These are phyloP conservation scores for Neurospora tetraspora DNA, from an alignment of 495 filamentous ascomycete genomes.

Conservation along the genomic window DNA sequence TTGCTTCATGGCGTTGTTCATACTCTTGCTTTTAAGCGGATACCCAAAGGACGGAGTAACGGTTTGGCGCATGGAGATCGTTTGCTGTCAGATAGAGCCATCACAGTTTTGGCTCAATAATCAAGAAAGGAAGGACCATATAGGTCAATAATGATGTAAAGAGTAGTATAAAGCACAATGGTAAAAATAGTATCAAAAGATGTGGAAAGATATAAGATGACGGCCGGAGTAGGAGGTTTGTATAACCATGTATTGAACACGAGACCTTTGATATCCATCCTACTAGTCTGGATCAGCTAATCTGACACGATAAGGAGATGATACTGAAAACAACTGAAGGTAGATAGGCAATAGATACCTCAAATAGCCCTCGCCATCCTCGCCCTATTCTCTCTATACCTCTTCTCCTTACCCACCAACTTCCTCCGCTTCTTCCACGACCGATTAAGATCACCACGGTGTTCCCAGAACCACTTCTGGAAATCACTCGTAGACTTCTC, in stretches of 20 bases:
- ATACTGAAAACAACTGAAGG: neutral
- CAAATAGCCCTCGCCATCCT: slow-evolving; percentile 37
- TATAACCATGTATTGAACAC: neutral
- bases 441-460: slow-evolving; percentile 78
- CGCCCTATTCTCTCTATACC: slow-evolving; percentile 73
- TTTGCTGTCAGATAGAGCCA: neutral
- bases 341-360: neutral
- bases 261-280: neutral
- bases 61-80: neutral
- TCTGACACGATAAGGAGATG: too few species aligned
- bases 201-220: neutral
- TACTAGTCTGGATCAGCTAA: too few species aligned
- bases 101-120: neutral
- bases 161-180: neutral
- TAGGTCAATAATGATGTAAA: neutral
- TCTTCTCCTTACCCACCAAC: slow-evolving; percentile 72
- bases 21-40: neutral
- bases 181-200: neutral
- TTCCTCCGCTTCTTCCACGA: slow-evolving; percentile 83
- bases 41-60: neutral
- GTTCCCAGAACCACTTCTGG: slow-evolving; percentile 85
- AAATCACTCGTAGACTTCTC: slow-evolving; percentile 37
- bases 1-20: neutral
- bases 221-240: neutral
- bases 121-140: neutral